These are phyloP conservation scores for Wallemia mellicola DNA, from an alignment of 1,284 basidiomycete species.

Conservation along the genomic window DNA sequence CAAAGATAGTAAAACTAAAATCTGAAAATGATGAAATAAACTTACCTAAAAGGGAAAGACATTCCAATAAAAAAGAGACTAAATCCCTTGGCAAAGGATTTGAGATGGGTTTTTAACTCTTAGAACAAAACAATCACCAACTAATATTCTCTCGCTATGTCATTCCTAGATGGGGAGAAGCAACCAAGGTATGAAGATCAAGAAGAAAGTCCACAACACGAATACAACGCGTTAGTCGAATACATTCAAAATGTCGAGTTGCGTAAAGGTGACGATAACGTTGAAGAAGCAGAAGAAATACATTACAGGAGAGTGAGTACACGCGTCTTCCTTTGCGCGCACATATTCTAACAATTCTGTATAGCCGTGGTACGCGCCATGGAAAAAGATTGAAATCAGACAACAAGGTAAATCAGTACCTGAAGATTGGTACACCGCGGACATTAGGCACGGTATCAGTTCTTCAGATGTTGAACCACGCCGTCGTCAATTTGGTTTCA, in stretches of 20 bases:
- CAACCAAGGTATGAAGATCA: neutral
- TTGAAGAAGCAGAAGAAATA: neutral
- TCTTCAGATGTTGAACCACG: slow-evolving; percentile 6
- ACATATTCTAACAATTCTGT: neutral
- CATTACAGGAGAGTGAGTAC: neutral
- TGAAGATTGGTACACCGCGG: neutral
- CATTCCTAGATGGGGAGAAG: neutral
- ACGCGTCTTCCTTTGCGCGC: too few species aligned
- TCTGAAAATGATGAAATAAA: neutral
- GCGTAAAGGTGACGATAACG: neutral
- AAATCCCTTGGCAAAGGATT: neutral
- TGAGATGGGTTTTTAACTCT: neutral
- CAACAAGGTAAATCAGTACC: slow-evolving; percentile 11
- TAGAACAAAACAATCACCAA: neutral
- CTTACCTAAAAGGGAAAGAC: neutral
- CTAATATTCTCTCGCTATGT: neutral
- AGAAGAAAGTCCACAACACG: neutral
- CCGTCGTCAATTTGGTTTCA: slow-evolving; percentile 18
- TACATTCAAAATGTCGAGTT: neutral
- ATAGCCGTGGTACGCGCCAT: slow-evolving; percentile 16
- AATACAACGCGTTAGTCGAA: neutral
- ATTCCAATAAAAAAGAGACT: neutral
- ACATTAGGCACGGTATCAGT: neutral
- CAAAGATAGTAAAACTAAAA: neutral
- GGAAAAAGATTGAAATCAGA: slow-evolving; percentile 16